These are phyloP conservation scores for Diplodia seriata DNA, from an alignment of 2,329 filamentous ascomycete genomes.

Conservation along the genomic window DNA sequence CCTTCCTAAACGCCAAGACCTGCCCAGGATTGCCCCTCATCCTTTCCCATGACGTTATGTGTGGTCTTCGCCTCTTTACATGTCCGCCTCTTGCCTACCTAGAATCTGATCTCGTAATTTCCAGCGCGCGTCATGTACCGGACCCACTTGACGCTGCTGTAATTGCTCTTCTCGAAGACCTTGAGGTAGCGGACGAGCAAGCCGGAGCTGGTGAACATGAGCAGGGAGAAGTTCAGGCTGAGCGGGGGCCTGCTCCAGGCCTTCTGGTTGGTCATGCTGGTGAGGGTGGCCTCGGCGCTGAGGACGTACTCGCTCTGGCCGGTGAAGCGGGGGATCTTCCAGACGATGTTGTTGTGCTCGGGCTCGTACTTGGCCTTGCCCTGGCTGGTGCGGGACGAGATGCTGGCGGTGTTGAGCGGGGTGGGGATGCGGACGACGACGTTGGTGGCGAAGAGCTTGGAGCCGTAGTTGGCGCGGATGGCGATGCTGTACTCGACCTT, in stretches of 20 bases:
- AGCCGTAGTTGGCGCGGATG: slow-evolving; percentile 94
- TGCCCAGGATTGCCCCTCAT: neutral
- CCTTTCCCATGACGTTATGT: neutral
- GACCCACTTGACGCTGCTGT: slow-evolving; percentile 99
- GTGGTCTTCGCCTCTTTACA: slow-evolving; percentile 2
- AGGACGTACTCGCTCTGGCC: slow-evolving; percentile 97
- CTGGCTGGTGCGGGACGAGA: slow-evolving; percentile 89
- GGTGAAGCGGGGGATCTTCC: slow-evolving; percentile 98
- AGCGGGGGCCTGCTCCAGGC: slow-evolving; percentile 94
- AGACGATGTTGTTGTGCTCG: slow-evolving; percentile 96
- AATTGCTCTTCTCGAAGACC: slow-evolving; percentile 99
- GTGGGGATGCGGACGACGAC: slow-evolving; percentile 94
- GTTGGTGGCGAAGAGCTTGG: slow-evolving; percentile 96
- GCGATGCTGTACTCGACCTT: slow-evolving; percentile 99
- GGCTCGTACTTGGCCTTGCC: slow-evolving; percentile 99
- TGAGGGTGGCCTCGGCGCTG: slow-evolving; percentile 89
- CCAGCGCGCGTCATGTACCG: slow-evolving; percentile 98
- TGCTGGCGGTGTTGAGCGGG: slow-evolving; percentile 93
- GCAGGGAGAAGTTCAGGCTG: slow-evolving; percentile 86
- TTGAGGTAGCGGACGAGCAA: slow-evolving; percentile 93
- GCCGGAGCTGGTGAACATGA: slow-evolving; percentile 98
- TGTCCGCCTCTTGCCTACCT: neutral
- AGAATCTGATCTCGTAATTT: slow-evolving; percentile 93
- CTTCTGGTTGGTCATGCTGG: slow-evolving; percentile 97
- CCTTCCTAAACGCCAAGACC: slow-evolving; percentile 13